Percentiles rank a stretch among this genome's conserved stretches.
phyloP scores from a whole-genome alignment of 768 basidiomycete species.

The Tephrocybe sp. region DNA sequence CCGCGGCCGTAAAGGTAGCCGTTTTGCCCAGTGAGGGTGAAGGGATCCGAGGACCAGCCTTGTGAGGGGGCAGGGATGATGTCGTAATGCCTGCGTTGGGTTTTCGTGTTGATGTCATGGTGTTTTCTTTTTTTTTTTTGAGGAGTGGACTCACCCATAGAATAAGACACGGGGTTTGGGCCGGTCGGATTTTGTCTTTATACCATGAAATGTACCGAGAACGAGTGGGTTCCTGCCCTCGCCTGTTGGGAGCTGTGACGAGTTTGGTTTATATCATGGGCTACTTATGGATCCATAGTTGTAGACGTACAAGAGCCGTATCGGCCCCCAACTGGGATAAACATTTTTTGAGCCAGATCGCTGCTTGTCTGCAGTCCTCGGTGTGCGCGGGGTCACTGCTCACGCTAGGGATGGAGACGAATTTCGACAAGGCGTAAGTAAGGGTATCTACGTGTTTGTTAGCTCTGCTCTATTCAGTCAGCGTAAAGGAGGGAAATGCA shows the following conservation, averaged over 20 bases:
- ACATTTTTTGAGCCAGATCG: constrained; percentile 89
- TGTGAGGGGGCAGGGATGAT: constrained; percentile 80
- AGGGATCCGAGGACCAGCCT: constrained; percentile 86
- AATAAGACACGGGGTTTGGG: constrained; percentile 79
- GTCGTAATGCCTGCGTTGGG: constrained; percentile 97
- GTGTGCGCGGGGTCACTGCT: constrained; percentile 65
- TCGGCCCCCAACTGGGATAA: constrained; percentile 86
- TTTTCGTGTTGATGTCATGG: too few relatives aligned
- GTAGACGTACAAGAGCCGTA: constrained; percentile 61
- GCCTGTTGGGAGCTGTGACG: constrained; percentile 66
- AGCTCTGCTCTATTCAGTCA: neutral
- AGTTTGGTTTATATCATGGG: neutral
- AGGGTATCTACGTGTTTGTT: constrained; percentile 54
- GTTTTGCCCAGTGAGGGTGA: constrained; percentile 76
- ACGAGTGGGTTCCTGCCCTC: constrained; percentile 86
- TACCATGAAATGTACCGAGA: constrained; percentile 81
- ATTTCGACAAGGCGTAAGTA: constrained; percentile 78
- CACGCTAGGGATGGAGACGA: constrained; percentile 86
- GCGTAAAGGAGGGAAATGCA: neutral
- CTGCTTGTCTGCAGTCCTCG: constrained; percentile 92
- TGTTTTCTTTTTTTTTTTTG: too few relatives aligned
- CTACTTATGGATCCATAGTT: neutral
- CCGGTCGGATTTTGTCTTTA: constrained; percentile 54
- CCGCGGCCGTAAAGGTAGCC: constrained; percentile 92
- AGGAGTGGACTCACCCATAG: constrained; percentile 86